Evolutionary conservation across 352 stramenopile genomes (phyloP), one percentile per base, ranked within the genome.

Genomic region (Phytophthora cactorum): DNA sequence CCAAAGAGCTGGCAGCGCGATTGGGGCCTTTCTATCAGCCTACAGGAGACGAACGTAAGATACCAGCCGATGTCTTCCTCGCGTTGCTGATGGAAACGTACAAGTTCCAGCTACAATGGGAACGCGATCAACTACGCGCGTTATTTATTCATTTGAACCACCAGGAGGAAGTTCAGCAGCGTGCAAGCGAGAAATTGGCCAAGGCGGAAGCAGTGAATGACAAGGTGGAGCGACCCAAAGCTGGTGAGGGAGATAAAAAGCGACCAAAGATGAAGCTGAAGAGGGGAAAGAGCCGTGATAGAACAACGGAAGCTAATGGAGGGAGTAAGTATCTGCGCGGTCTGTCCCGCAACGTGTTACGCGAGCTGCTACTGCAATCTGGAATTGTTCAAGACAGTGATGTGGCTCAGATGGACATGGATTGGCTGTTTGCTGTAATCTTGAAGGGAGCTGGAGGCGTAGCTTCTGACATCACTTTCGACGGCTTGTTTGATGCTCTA

Each of bases 11-110:
- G 0, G 31, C 43, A 1, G 53, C 56, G 4, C 74, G 68, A 3
- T 51, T 89, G 1, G 81, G 79, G 2, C 44, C 71, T 2, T 89
- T 90, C 52, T 91, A 88, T 49, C 75, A 68, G 15, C 57, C 78
- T 34, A 88, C 71, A 12, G 79, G 79, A 3, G 79, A 90, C n/a
- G 81, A 91, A 41, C 71, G 66, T 5, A 88, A 90, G 43, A 51
- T 91, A 15, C 58, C 79, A 2, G 39, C 74, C 9, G 78, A 86
- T 15, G 61, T 91, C 3, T 86, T 86, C 28, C 66, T 89, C 4
- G 65, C 74, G 4, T 55, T 91, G 0, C 36, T 84, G 0, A 65
- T 85, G 39, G 81, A 88, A 41, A 62, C 69, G 46, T 91, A 82
- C 59, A 59, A 60, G 3, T 68, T 73, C 15, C 83, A 91, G 55